Percentiles rank a stretch among this genome's conserved stretches.
Conservation (phyloP, 1,284 basidiomycete species). For the Malassezia japonica region DNA sequence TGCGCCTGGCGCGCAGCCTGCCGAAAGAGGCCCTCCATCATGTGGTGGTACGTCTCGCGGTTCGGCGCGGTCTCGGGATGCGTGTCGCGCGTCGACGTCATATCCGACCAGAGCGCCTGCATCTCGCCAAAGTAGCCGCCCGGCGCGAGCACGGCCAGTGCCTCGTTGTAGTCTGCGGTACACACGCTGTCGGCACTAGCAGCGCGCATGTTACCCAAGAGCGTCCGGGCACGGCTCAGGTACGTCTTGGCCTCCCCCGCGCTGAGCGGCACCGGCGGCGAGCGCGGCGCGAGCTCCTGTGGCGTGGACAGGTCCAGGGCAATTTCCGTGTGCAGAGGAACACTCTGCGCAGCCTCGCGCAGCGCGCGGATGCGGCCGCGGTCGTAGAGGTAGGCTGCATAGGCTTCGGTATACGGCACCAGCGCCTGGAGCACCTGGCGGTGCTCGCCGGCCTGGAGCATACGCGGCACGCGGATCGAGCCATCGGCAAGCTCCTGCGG, state of each 20-base stretch:
- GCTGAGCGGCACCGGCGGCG: slow-evolving; percentile 2
- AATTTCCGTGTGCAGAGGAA: background rate
- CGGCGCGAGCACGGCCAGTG: slow-evolving; percentile 24
- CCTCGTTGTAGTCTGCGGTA: slow-evolving; percentile 27
- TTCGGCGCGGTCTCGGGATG: slow-evolving; percentile 17
- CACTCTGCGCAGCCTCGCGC: background rate
- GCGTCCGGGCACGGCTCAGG: slow-evolving; percentile 1
- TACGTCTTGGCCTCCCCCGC: slow-evolving; percentile 1
- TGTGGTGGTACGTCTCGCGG: slow-evolving; percentile 25
- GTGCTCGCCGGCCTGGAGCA: slow-evolving; percentile 5
- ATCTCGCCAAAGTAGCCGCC: slow-evolving; percentile 31
- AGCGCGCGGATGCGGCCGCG: background rate
- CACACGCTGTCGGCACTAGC: background rate
- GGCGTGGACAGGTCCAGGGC: slow-evolving; percentile 13
- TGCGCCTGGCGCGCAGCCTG: slow-evolving; percentile 24
- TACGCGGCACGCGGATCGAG: slow-evolving; percentile 6
- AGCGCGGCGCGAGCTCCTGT: background rate
- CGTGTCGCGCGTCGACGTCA: slow-evolving; percentile 15
- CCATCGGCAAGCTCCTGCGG: slow-evolving; percentile 1
- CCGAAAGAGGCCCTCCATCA: slow-evolving; percentile 34
- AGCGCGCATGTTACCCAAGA: slow-evolving; percentile 5
- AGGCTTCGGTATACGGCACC: background rate
- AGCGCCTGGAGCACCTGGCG: slow-evolving; percentile 11
- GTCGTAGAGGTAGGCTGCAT: background rate
- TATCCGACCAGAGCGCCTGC: slow-evolving; percentile 30